Conservation (phyloP, 495 filamentous ascomycete species). For the Penicillium angulare region DNA sequence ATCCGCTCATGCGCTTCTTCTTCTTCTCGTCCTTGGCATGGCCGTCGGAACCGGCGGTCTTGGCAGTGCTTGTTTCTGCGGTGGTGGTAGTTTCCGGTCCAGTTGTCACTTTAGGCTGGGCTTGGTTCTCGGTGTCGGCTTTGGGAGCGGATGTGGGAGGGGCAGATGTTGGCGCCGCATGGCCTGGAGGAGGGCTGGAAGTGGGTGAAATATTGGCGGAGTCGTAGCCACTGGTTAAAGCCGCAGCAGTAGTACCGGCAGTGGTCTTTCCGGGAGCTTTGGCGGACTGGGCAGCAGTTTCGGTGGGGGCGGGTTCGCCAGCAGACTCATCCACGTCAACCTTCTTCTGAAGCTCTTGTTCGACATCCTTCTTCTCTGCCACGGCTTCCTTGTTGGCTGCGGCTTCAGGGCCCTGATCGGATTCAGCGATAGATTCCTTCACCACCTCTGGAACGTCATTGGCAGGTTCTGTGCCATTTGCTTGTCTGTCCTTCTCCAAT, state of each 20-base stretch:
- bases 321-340: constrained; percentile 46
- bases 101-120: constrained; percentile 35
- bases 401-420: constrained; percentile 67
- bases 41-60: constrained; percentile 15
- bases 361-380: constrained; percentile 73
- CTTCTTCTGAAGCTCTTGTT: constrained; percentile 62
- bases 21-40: constrained; percentile 46
- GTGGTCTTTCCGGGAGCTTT: constrained; percentile 37
- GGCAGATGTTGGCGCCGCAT: constrained; percentile 9
- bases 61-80: constrained; percentile 19
- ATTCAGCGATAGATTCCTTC: constrained; percentile 66
- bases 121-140: background rate
- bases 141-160: constrained; percentile 11
- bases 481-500: constrained; percentile 58
- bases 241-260: background rate
- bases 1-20: constrained; percentile 44
- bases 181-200: constrained; percentile 33
- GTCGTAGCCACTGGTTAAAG: constrained; percentile 17
- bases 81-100: constrained; percentile 26
- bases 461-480: constrained; percentile 37
- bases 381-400: constrained; percentile 65
- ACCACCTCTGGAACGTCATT: constrained; percentile 67
- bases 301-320: constrained; percentile 54
- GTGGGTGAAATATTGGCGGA: constrained; percentile 46
- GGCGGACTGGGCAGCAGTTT: constrained; percentile 40